Evolutionary conservation across 768 basidiomycete genomes (phyloP), one percentile per base, ranked within the genome.

Genomic region (Tylopilus subfusipes): DNA sequence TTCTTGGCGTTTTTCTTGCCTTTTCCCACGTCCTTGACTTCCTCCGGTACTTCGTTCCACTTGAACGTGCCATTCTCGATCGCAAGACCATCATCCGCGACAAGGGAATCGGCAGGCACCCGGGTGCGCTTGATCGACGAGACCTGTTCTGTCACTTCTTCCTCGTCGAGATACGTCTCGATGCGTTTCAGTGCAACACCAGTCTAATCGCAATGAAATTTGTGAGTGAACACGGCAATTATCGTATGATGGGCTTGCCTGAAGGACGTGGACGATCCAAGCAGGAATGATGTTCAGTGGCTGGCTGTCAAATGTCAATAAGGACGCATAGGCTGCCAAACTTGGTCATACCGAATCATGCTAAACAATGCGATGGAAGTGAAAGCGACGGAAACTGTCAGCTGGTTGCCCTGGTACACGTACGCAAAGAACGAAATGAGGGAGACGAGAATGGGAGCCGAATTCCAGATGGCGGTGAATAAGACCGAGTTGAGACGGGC

Each of bases 291-390:
- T 79, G 61, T 90, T 90, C 43, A 94, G 73, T 0, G 93, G 92
- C 19, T 76, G 67, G 30, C 86, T 84, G 49, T 42, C 16, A 2
- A 5, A 42, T 18, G 33, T 40, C 6, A 19, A 42, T 52, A n/a
- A 47, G 24, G 46, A 42, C 36, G 21, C 21, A 27, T 2, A 2
- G 56, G 33, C n/a, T 8, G 14, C 39, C 36, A 39, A 55, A 31
- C 3, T 52, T 33, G 8, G 1, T 19, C 57, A 56, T 73, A 84
- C 79, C 83, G 79, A 62, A 97, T 78, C 93, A 97, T 93, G 43
- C 78, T 77, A 70, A 96, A 96, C 40, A 96, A 69, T 0, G 91
- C 82, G 33, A 97, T 88, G 0, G 92, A 77, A 81, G 94, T 96
- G 66, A 96, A 96, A 0, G 95, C 94, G 18, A 83, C 78, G 10